These are phyloP conservation scores for Nadsonia commutata DNA, from an alignment of 1,139 yeast species.

Conservation along the genomic window DNA sequence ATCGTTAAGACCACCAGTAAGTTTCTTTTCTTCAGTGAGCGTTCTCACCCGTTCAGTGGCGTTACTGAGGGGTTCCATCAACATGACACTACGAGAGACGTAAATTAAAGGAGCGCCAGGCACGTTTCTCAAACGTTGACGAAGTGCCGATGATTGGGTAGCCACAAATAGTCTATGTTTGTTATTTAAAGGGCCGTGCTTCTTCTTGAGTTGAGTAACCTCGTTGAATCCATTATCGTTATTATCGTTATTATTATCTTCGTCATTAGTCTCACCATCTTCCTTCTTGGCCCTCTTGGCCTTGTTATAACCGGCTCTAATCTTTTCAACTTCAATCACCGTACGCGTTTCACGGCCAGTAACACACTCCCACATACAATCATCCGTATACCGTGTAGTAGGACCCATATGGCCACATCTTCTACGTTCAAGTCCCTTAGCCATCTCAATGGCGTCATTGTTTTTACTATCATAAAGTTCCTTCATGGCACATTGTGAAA, in stretches of 20 bases:
- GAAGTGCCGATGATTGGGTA: conserved; percentile 56
- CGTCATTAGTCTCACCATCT: conserved; percentile 4
- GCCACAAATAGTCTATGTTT: conserved; percentile 87
- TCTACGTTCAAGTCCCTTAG: conserved; percentile 72
- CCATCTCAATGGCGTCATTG: conserved; percentile 62
- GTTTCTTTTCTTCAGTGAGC: conserved; percentile 46
- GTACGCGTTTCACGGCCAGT: conserved; percentile 4
- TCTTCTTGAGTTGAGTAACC: conserved; percentile 1
- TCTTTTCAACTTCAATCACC: conserved; percentile 1
- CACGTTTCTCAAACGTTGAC: conserved; percentile 51
- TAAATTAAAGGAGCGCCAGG: conserved; percentile 88
- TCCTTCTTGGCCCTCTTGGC: conserved; percentile 5
- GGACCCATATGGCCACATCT: conserved; percentile 37
- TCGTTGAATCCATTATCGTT: conserved; percentile 5
- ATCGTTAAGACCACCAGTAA: conserved; percentile 64
- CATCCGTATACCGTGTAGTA: not conserved
- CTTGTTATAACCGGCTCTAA: conserved; percentile 5
- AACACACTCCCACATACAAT: conserved; percentile 1
- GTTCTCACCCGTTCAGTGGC: conserved; percentile 47
- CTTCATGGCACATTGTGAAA: conserved; percentile 92
- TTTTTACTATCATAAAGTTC: conserved; percentile 58
- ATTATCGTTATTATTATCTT: conserved; percentile 3
- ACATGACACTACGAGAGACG: conserved; percentile 83
- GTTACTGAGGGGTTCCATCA: conserved; percentile 82
- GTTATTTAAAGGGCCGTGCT: conserved; percentile 37